Conservation (phyloP, 305 asterid genomes). For the Solanum hybrid region DNA sequence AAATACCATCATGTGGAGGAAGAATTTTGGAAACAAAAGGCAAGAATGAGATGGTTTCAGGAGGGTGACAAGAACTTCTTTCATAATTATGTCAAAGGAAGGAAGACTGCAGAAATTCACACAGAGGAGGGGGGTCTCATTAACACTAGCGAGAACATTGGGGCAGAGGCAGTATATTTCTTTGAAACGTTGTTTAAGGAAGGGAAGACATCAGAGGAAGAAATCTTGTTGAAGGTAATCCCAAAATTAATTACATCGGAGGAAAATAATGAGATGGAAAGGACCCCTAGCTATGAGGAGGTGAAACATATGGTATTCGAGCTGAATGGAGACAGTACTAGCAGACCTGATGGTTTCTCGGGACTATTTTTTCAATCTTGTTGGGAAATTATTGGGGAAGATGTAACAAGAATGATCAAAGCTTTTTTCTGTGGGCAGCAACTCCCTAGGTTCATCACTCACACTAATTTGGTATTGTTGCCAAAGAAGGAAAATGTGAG, state of each 20-base stretch:
- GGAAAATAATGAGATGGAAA: not conserved
- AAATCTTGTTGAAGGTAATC: too few species aligned
- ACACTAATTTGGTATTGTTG: not conserved
- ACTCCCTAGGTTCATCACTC: not conserved
- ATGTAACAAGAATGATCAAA: not conserved
- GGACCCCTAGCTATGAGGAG: not conserved
- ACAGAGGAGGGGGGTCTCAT: too few species aligned
- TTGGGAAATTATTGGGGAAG: not conserved
- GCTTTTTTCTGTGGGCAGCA: not conserved
- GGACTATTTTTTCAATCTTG: not conserved
- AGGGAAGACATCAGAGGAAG: too few species aligned
- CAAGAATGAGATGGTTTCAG: too few species aligned
- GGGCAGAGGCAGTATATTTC: too few species aligned
- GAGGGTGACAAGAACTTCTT: too few species aligned
- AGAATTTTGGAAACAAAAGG: not conserved
- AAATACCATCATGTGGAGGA: not conserved
- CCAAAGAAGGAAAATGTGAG: not conserved
- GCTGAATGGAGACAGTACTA: not conserved
- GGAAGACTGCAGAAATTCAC: too few species aligned
- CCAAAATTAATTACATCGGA: not conserved
- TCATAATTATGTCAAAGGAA: too few species aligned
- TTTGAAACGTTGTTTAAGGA: too few species aligned
- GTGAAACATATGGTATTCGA: not conserved
- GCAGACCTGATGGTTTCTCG: not conserved
- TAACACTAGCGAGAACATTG: too few species aligned